Percentiles rank a stretch among this genome's conserved stretches.
These are phyloP conservation scores for Quillaja saponaria DNA, from an alignment of 306 rosid genomes.

Conservation along the genomic window DNA sequence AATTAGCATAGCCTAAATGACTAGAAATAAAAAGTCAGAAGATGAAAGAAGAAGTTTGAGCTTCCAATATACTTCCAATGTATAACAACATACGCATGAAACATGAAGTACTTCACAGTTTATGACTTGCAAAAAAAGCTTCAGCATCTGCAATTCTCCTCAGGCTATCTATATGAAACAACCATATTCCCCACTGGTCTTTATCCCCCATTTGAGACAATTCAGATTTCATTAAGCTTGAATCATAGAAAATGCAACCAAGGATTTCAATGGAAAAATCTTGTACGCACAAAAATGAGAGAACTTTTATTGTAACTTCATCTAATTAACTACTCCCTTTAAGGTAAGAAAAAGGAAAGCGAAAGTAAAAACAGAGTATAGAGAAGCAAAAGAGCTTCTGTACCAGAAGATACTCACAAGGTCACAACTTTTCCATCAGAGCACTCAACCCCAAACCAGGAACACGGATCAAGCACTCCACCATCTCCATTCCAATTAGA, in stretches of 20 bases:
- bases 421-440: conserved; percentile 55
- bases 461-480: conserved; percentile 47
- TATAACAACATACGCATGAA: too few relatives aligned
- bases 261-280: too few relatives aligned
- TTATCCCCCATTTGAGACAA: too few relatives aligned
- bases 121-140: too few relatives aligned
- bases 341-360: neutral
- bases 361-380: neutral
- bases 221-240: too few relatives aligned
- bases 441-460: conserved; percentile 76
- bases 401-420: conserved; percentile 53
- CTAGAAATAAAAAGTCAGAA: neutral
- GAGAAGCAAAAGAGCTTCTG: neutral
- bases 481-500: conserved; percentile 52
- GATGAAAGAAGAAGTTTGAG: neutral
- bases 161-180: too few relatives aligned
- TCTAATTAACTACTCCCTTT: neutral
- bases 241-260: too few relatives aligned
- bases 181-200: too few relatives aligned
- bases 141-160: too few relatives aligned
- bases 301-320: neutral
- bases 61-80: too few relatives aligned
- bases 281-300: neutral
- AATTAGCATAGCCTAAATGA: neutral
- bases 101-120: too few relatives aligned